phyloP scores from a whole-genome alignment of 2,329 filamentous ascomycete species.

The Lecanosticta acicola region DNA sequence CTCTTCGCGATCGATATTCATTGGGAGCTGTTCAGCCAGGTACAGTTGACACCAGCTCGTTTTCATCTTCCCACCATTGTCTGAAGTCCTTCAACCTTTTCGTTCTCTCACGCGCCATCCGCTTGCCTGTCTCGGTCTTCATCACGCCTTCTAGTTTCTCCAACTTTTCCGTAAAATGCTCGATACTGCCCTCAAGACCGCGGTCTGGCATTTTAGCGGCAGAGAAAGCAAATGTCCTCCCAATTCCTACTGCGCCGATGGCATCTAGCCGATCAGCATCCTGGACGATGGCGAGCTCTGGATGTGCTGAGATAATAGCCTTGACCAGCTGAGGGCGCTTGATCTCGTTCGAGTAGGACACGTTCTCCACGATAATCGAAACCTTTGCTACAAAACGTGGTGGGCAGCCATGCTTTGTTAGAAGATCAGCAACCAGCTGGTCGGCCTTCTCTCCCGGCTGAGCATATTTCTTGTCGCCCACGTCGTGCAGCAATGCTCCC shows the following conservation, averaged over 20 bases:
- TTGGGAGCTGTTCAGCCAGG: no score
- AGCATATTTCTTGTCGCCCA: conserved; percentile 80
- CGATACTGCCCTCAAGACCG: conserved; percentile 59
- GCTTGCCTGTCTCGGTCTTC: conserved; percentile 52
- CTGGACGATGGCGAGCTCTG: conserved; percentile 79
- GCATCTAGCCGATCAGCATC: conserved; percentile 92
- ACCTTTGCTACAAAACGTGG: conserved; percentile 58
- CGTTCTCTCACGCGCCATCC: conserved; percentile 46
- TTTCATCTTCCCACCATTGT: conserved; percentile 52
- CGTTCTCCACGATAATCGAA: conserved; percentile 66
- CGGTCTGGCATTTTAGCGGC: conserved; percentile 52
- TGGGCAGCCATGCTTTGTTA: conserved; percentile 53
- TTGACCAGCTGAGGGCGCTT: conserved; percentile 56
- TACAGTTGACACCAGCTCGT: conserved; percentile 10
- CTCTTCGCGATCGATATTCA: no score
- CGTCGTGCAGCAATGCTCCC: conserved; percentile 66
- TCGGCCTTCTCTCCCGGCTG: conserved; percentile 46
- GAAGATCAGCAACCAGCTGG: conserved; percentile 51
- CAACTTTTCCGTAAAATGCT: conserved; percentile 74
- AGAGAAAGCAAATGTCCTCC: conserved; percentile 68
- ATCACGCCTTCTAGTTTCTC: conserved; percentile 57
- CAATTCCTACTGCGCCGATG: conserved; percentile 80
- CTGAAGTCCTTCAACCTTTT: conserved; percentile 46
- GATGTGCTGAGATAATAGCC: conserved; percentile 58
- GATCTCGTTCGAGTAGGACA: conserved; percentile 72